phyloP scores from a whole-genome alignment of 768 basidiomycete species.

The Gautieria morchelliformis region DNA sequence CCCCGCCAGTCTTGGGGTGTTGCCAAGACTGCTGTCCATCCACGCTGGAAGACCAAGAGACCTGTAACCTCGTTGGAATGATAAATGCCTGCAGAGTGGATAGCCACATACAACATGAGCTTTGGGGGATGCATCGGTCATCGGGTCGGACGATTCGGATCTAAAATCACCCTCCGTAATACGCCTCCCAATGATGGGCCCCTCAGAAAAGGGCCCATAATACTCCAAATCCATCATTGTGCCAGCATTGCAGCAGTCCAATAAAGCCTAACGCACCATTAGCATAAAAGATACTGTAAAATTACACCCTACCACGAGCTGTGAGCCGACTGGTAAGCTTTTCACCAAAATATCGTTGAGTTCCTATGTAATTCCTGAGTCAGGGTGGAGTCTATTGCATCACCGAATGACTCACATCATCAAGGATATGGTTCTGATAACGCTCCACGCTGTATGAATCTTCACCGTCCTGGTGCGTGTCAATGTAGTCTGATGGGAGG shows the following conservation, averaged over 20 bases:
- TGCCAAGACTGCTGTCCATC: not conserved
- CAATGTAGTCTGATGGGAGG: no score
- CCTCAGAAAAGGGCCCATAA: not conserved
- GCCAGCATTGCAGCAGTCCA: slow-evolving; percentile 9
- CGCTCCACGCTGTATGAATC: no score
- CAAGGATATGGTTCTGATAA: no score
- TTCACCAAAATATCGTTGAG: no score
- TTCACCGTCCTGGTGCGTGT: no score
- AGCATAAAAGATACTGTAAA: no score
- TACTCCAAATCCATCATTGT: slow-evolving; percentile 5
- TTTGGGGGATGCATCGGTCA: not conserved
- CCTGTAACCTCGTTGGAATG: not conserved
- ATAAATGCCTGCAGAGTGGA: no score
- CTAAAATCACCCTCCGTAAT: not conserved
- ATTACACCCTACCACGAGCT: no score
- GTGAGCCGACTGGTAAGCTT: no score
- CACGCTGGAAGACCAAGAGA: not conserved
- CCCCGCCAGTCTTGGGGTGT: not conserved
- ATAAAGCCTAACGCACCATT: slow-evolving; percentile 1
- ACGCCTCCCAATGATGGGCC: not conserved
- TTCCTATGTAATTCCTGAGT: no score
- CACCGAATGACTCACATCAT: no score
- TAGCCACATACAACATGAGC: not conserved
- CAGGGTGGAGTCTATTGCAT: no score
- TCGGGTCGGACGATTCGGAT: not conserved